Percentiles rank a stretch among this genome's conserved stretches.
phyloP scores from a whole-genome alignment of 2,329 filamentous ascomycete genomes.

The Orbilia ellipsospora region DNA sequence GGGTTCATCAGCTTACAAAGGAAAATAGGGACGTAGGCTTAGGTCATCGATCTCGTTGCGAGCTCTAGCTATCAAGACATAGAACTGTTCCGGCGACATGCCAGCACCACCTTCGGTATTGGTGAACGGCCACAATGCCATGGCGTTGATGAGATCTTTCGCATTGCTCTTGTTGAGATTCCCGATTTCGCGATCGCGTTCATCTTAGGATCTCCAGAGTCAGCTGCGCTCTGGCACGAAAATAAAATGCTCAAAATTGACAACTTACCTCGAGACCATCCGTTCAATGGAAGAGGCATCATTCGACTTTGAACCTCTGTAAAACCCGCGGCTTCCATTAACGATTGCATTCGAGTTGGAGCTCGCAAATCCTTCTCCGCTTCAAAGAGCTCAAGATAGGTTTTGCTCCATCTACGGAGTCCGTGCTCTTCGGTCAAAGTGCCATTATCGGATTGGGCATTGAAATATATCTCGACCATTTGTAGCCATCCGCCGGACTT shows the following conservation, averaged over 20 bases:
- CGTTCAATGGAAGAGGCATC: conserved; percentile 75
- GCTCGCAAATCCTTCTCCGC: conserved; percentile 75
- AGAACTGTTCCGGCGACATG: conserved; percentile 63
- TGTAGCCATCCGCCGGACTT: conserved; percentile 85
- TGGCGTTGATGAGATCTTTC: conserved; percentile 62
- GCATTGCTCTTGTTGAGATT: conserved; percentile 59
- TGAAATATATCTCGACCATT: conserved; percentile 87
- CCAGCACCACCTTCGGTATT: conserved; percentile 56
- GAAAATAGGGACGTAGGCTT: conserved; percentile 59
- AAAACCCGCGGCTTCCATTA: conserved; percentile 73
- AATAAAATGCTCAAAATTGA: no score
- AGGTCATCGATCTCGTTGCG: conserved; percentile 57
- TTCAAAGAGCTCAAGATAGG: conserved; percentile 72
- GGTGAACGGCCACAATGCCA: conserved; percentile 65
- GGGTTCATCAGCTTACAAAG: conserved; percentile 56
- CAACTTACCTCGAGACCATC: conserved; percentile 73
- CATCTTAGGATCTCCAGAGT: conserved; percentile 61
- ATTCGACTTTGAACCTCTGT: conserved; percentile 74
- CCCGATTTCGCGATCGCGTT: conserved; percentile 64
- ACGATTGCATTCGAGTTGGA: conserved; percentile 70
- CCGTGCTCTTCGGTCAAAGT: conserved; percentile 76
- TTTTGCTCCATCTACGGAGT: conserved; percentile 72
- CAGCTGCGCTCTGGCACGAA: conserved; percentile 40
- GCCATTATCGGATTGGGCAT: conserved; percentile 86
- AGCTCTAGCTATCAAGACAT: conserved; percentile 58